Percentiles rank a stretch among this genome's conserved stretches.
Evolutionary conservation across 2,329 filamentous ascomycete genomes (phyloP).

Genomic region (Diatrype stigma): DNA sequence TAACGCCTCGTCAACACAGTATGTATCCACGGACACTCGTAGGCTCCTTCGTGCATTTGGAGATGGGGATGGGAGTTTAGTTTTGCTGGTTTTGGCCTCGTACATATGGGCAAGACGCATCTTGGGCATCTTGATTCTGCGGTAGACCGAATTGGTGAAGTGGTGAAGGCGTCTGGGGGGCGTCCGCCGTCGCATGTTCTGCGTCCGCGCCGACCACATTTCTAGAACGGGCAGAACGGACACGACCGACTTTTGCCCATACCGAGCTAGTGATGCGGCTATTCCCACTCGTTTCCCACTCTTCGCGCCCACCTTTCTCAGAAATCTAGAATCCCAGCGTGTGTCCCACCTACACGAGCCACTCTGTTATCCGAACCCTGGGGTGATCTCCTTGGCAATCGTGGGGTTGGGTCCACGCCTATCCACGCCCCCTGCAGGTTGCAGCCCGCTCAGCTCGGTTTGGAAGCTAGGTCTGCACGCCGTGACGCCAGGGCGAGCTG

Average conservation of each 20-base stretch:
- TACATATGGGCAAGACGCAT: neutral
- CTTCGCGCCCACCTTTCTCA: too few species aligned
- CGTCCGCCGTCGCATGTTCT: neutral
- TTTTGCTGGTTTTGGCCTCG: neutral
- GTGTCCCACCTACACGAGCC: neutral
- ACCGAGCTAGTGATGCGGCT: neutral
- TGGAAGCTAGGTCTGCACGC: neutral
- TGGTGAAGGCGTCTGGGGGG: neutral
- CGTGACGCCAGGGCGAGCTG: neutral
- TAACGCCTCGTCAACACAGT: neutral
- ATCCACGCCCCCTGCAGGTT: neutral
- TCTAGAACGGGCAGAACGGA: neutral
- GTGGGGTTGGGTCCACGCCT: constrained; percentile 1
- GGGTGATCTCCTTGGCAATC: neutral
- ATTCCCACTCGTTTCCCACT: neutral
- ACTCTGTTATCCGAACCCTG: neutral
- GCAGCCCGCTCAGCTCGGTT: neutral
- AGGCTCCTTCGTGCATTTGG: neutral
- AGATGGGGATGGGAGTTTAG: neutral
- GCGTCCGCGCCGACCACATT: neutral
- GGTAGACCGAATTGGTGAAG: neutral
- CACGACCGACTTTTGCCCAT: neutral
- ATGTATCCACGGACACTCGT: neutral
- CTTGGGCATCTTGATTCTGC: neutral
- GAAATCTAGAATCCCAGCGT: neutral